Percentiles rank a stretch among this genome's conserved stretches.
phyloP scores from a whole-genome alignment of 345 rosid species.

The Ceriops tagal region DNA sequence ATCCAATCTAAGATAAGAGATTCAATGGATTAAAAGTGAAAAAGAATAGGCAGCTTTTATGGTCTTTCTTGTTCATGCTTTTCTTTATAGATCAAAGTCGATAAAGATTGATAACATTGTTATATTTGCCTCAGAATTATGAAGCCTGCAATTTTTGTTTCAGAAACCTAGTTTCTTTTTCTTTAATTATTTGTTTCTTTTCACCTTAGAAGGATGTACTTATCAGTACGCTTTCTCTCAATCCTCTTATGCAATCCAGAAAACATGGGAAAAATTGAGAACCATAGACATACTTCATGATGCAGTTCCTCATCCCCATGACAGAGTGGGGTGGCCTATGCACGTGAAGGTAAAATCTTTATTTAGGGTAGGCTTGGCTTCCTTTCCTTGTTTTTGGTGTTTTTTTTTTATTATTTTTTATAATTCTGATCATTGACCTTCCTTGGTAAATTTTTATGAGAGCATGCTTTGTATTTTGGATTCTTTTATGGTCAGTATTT shows the following conservation, averaged over 20 bases:
- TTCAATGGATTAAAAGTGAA: background rate
- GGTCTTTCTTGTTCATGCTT: background rate
- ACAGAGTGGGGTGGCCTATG: conserved; percentile 72
- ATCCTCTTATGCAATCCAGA: conserved; percentile 37
- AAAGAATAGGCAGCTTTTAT: background rate
- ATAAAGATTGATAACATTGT: background rate
- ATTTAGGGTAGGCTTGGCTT: background rate
- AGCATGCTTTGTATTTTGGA: no score
- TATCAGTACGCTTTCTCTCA: background rate
- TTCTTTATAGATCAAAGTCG: no score
- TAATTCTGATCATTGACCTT: no score
- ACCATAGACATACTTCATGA: conserved; percentile 52
- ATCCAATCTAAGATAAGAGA: background rate
- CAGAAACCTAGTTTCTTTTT: background rate
- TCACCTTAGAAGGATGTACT: conserved; percentile 4
- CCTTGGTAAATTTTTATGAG: no score
- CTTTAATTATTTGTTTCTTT: background rate
- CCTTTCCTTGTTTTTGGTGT: no score
- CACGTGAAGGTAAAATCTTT: conserved; percentile 61
- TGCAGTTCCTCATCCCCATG: conserved; percentile 74
- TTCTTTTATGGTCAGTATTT: no score
- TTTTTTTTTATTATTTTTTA: no score
- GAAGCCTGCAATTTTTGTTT: background rate
- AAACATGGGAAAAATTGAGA: conserved; percentile 83
- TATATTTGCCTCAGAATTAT: background rate